phyloP scores from a whole-genome alignment of 2,329 filamentous ascomycete genomes.

The Pseudonectria foliicola region DNA sequence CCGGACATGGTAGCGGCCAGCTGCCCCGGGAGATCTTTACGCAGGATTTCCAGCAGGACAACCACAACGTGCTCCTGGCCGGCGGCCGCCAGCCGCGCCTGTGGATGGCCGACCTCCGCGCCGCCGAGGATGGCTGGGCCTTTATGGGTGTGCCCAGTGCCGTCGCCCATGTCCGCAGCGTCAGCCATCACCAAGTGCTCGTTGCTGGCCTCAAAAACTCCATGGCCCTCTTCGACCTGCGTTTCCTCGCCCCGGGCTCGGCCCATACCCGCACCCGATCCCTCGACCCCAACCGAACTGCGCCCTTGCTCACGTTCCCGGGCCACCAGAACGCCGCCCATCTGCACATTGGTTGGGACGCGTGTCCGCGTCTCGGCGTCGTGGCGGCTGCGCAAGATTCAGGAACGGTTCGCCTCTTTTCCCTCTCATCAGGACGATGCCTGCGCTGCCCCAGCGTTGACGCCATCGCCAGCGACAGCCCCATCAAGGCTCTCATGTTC shows the following conservation, averaged over 20 bases:
- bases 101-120: slow-evolving; percentile 39
- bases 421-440: slow-evolving; percentile 36
- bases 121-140: slow-evolving; percentile 25
- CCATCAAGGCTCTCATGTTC: slow-evolving; percentile 39
- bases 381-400: slow-evolving; percentile 49
- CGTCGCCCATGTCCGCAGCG: slow-evolving; percentile 42
- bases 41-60: slow-evolving; percentile 38
- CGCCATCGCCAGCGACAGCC: slow-evolving; percentile 16
- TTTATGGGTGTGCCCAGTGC: slow-evolving; percentile 30
- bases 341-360: slow-evolving; percentile 45
- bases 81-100: slow-evolving; percentile 44
- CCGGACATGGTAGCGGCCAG: slow-evolving; percentile 5
- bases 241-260: slow-evolving; percentile 27
- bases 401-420: slow-evolving; percentile 42
- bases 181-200: slow-evolving; percentile 44
- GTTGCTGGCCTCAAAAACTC: slow-evolving; percentile 42
- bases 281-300: slow-evolving; percentile 13
- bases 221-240: slow-evolving; percentile 52
- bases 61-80: slow-evolving; percentile 40
- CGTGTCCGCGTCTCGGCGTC: slow-evolving; percentile 38
- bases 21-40: slow-evolving; percentile 36
- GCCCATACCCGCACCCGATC: not conserved
- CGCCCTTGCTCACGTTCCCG: slow-evolving; percentile 41
- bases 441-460: slow-evolving; percentile 25
- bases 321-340: slow-evolving; percentile 44